These are phyloP conservation scores for Yamadazyma epiphylla DNA, from an alignment of 1,139 yeast species.

Conservation along the genomic window DNA sequence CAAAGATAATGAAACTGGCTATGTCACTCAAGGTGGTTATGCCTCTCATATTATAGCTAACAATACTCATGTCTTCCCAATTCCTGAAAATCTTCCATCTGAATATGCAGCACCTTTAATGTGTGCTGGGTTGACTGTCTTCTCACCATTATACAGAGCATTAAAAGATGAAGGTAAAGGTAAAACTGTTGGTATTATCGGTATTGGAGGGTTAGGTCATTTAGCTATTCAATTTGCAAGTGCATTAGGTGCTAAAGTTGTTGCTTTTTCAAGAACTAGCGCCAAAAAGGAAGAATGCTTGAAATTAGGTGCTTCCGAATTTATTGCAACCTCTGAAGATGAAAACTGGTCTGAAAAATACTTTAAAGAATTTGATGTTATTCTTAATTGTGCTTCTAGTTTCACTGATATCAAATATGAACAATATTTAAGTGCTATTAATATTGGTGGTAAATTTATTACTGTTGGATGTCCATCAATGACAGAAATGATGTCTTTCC, in stretches of 20 bases:
- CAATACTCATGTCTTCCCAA: conserved; percentile 49
- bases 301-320: conserved; percentile 32
- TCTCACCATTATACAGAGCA: conserved; percentile 45
- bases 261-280: conserved; percentile 32
- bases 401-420: conserved; percentile 31
- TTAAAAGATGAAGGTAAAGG: conserved; percentile 16
- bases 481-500: conserved; percentile 18
- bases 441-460: conserved; percentile 42
- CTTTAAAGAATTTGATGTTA: conserved; percentile 38
- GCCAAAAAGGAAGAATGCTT: conserved; percentile 31
- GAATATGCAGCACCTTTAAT: conserved; percentile 58
- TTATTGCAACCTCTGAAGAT: conserved; percentile 34
- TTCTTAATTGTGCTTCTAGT: conserved; percentile 45
- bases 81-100: conserved; percentile 48
- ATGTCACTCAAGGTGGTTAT: conserved; percentile 58
- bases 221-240: conserved; percentile 36
- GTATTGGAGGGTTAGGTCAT: conserved; percentile 45
- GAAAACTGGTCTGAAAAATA: conserved; percentile 25
- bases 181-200: conserved; percentile 42
- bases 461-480: conserved; percentile 49
- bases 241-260: conserved; percentile 37
- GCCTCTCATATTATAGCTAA: conserved; percentile 52
- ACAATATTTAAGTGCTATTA: conserved; percentile 27
- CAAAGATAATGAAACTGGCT: conserved; percentile 27
- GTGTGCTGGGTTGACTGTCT: conserved; percentile 65